A percentile compares a stretch with the other conserved stretches of the same genome.
Evolutionary conservation across 306 rosid species (phyloP).

Genomic region (Citrullus amarus): DNA sequence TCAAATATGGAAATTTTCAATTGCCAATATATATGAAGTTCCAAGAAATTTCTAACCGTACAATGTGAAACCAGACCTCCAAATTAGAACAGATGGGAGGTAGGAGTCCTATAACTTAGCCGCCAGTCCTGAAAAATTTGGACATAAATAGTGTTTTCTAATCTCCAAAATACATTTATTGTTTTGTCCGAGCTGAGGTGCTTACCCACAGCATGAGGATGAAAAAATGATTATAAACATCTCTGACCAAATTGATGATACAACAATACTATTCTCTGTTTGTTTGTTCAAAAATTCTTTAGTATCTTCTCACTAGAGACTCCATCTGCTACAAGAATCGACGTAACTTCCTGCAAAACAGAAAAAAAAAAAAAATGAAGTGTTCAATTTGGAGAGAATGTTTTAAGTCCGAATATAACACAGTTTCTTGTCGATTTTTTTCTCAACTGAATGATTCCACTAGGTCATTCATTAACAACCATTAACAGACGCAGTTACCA

Average conservation of each 20-base stretch:
- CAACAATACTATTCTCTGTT: slow-evolving; percentile 28
- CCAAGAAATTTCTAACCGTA: background rate
- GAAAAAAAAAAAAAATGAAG: background rate
- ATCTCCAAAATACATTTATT: background rate
- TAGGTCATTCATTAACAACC: background rate
- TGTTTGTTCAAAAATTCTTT: slow-evolving; percentile 56
- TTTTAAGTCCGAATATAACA: background rate
- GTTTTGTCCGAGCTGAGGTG: slow-evolving; percentile 32
- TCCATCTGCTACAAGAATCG: slow-evolving; percentile 78
- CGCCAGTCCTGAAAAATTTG: slow-evolving; percentile 1
- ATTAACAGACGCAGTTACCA: background rate
- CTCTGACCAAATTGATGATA: slow-evolving; percentile 14
- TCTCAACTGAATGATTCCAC: background rate
- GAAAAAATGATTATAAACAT: slow-evolving; percentile 22
- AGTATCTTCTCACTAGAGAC: slow-evolving; percentile 74
- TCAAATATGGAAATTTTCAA: background rate
- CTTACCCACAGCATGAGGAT: slow-evolving; percentile 29
- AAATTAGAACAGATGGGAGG: background rate
- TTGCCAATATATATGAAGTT: background rate
- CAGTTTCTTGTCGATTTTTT: background rate
- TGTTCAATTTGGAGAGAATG: background rate
- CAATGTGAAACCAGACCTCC: background rate
- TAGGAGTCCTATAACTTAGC: background rate
- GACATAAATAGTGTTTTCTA: background rate
- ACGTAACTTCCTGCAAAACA: slow-evolving; percentile 68